Evolutionary conservation across 768 basidiomycete genomes (phyloP), one percentile per base, ranked within the genome.

Genomic region (Boletus reticuloceps): DNA sequence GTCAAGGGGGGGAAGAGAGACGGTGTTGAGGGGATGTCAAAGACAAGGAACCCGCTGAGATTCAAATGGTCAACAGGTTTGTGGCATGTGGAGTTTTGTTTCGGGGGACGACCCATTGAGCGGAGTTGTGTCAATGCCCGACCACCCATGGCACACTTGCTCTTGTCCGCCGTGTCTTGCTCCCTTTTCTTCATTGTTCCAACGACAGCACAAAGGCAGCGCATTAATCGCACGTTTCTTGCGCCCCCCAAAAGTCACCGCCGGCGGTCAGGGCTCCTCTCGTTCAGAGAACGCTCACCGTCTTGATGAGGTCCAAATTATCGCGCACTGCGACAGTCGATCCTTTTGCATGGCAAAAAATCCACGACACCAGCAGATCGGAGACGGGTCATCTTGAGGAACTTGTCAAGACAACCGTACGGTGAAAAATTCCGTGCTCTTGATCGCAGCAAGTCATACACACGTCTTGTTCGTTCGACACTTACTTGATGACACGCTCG

Each of bases 361-460:
- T 40, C 51, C 49, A 42, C 40, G 53, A 47, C 36, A 53, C 41
- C 55, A 41, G 20, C 44, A 52, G 43, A 36, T 27, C 37, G 38
- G 41, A 11, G 46, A 31, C 11, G 40, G 55, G 44, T 32, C 53
- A n/a, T 56, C 41, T 59, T 50, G 53, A 16, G 12, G 34, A 47
- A 9, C 54, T 63, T 53, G 60, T 38, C 63, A 49, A 38, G 29
- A 48, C 34, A 47, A 39, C 50, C 53, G 47, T n/a, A 54, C 67
- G 69, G 69, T 64, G 62, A 58, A 68, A 68, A 67, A 69, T 58
- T 55, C 55, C 49, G 47, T 17, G 39, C 50, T 51, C 61, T 68
- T 58, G 63, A 31, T 58, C 53, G 45, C 62, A 59, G 58, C 68
- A 57, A 34, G 56, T 50, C 56, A 48, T 69, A 17, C 56, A 54